A percentile compares a stretch with the other conserved stretches of the same genome.
Evolutionary conservation across 768 basidiomycete genomes (phyloP).

Genomic region (Solioccasus polychromus): DNA sequence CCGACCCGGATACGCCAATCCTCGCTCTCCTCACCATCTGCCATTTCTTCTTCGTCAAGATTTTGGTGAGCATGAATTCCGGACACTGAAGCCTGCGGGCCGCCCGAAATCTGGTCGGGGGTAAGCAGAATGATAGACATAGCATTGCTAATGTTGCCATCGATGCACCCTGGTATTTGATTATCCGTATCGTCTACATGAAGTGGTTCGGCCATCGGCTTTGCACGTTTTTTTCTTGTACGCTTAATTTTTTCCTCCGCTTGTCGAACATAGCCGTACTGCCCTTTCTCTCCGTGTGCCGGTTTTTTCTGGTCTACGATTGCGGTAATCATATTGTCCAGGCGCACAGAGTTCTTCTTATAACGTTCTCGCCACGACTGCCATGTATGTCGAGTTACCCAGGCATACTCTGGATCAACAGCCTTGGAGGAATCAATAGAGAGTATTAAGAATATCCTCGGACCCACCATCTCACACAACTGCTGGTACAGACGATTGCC

Average conservation of each 20-base stretch:
- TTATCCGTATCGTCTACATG: slow-evolving; percentile 22
- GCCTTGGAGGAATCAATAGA: slow-evolving; percentile 37
- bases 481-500: slow-evolving; percentile 84
- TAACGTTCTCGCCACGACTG: slow-evolving; percentile 89
- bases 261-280: slow-evolving; percentile 78
- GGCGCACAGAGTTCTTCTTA: slow-evolving; percentile 72
- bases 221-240: slow-evolving; percentile 46
- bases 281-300: slow-evolving; percentile 69
- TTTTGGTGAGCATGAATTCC: slow-evolving; percentile 33
- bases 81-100: slow-evolving; percentile 30
- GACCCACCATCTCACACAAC: slow-evolving; percentile 63
- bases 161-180: slow-evolving; percentile 11
- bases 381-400: slow-evolving; percentile 85
- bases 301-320: slow-evolving; percentile 74
- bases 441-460: not conserved
- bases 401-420: slow-evolving; percentile 67
- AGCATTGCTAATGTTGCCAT: slow-evolving; percentile 4
- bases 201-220: slow-evolving; percentile 26
- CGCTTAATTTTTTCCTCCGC: slow-evolving; percentile 67
- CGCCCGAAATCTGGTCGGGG: slow-evolving; percentile 17
- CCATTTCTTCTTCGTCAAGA: slow-evolving; percentile 66
- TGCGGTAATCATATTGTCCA: slow-evolving; percentile 60
- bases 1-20: slow-evolving; percentile 72
- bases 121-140: slow-evolving; percentile 28
- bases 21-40: slow-evolving; percentile 49